These are phyloP conservation scores for Gossypium mustelinum DNA, from an alignment of 345 rosid species.

Conservation along the genomic window DNA sequence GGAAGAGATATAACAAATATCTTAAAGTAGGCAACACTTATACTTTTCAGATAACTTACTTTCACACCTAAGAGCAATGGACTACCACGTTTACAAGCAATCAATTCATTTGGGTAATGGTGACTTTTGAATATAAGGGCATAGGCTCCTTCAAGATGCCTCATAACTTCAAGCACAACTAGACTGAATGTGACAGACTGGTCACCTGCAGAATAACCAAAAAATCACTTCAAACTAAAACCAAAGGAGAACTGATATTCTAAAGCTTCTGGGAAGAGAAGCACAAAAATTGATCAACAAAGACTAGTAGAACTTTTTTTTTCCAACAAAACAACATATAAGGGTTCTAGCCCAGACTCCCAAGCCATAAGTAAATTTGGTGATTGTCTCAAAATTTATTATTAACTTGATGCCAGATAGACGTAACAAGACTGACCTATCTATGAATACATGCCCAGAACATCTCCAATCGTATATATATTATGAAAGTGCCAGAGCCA, in stretches of 20 bases:
- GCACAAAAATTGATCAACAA: not conserved
- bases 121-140: slow-evolving; percentile 94
- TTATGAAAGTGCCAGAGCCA: slow-evolving; percentile 1
- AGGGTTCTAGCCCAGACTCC: not conserved
- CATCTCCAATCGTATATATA: not conserved
- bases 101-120: slow-evolving; percentile 89
- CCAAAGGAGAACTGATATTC: not conserved
- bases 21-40: not conserved
- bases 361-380: not conserved
- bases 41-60: slow-evolving; percentile 41
- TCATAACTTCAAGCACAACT: slow-evolving; percentile 93
- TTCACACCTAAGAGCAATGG: slow-evolving; percentile 89
- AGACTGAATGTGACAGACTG: slow-evolving; percentile 71
- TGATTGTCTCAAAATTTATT: not conserved
- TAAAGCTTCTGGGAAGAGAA: not conserved
- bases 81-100: slow-evolving; percentile 97
- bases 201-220: slow-evolving; percentile 41
- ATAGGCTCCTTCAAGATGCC: slow-evolving; percentile 97
- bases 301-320: not conserved
- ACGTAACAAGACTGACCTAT: not conserved
- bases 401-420: not conserved
- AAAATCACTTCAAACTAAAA: slow-evolving; percentile 5
- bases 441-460: not conserved
- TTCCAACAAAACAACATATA: not conserved
- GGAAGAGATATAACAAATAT: not conserved